These are phyloP conservation scores for Rhizomucor pusillus DNA, from an alignment of 371 early-diverging fungal genomes.

Conservation along the genomic window DNA sequence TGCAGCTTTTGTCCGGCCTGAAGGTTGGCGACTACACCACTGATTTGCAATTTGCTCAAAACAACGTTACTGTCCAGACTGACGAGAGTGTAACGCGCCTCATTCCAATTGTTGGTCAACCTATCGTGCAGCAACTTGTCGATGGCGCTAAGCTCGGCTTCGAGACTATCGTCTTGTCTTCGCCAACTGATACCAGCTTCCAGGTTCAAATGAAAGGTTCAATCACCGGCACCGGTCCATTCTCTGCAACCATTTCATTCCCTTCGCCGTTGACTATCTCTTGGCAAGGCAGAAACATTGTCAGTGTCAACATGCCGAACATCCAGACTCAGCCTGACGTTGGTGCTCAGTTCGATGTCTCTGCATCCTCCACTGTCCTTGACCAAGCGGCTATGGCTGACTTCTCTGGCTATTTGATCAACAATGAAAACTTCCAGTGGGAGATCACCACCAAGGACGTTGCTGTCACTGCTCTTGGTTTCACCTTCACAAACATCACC, in stretches of 20 bases:
- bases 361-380: conserved; percentile 44
- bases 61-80: conserved; percentile 36
- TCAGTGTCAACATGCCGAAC: conserved; percentile 48
- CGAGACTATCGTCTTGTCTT: conserved; percentile 41
- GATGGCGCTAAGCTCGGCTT: conserved; percentile 45
- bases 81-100: conserved; percentile 43
- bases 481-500: conserved; percentile 51
- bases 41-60: conserved; percentile 44
- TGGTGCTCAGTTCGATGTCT: conserved; percentile 46
- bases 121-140: conserved; percentile 53
- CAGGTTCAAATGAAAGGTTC: conserved; percentile 49
- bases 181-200: conserved; percentile 43
- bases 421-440: conserved; percentile 55
- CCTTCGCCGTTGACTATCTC: conserved; percentile 45
- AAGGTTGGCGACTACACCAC: conserved; percentile 52
- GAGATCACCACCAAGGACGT: conserved; percentile 49
- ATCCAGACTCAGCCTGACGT: conserved; percentile 45
- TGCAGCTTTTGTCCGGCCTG: conserved; percentile 41
- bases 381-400: conserved; percentile 44
- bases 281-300: conserved; percentile 52
- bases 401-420: conserved; percentile 56
- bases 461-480: conserved; percentile 57
- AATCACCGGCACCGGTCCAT: conserved; percentile 57
- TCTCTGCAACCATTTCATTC: conserved; percentile 57
- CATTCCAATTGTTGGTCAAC: conserved; percentile 54